Conservation (phyloP, 129 eudicot species). For the Saposhnikovia divaricata region DNA sequence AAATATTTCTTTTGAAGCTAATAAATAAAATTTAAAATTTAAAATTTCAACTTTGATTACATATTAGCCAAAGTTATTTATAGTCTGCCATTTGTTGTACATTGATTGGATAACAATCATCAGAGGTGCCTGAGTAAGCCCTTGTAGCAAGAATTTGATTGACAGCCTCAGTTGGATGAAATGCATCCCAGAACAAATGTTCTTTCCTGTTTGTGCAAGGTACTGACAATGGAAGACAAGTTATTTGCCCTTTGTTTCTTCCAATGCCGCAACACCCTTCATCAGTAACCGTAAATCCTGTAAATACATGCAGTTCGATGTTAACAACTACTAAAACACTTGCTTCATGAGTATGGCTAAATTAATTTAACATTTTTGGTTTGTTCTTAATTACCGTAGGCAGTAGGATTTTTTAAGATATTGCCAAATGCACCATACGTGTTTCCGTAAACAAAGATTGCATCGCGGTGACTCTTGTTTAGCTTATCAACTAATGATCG, state of each 20-base stretch:
- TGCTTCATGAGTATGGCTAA: not conserved
- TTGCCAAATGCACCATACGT: slow-evolving; percentile 46
- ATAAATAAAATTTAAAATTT: too few relatives aligned
- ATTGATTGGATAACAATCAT: slow-evolving; percentile 46
- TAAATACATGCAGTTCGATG: not conserved
- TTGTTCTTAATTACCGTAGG: slow-evolving; percentile 32
- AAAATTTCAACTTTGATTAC: too few relatives aligned
- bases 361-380: not conserved
- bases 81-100: slow-evolving; percentile 37
- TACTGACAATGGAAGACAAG: slow-evolving; percentile 54
- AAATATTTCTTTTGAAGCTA: too few relatives aligned
- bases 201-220: slow-evolving; percentile 58
- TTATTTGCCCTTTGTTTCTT: slow-evolving; percentile 58
- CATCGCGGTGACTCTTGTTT: slow-evolving; percentile 35
- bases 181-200: slow-evolving; percentile 88
- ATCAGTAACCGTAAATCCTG: slow-evolving; percentile 58
- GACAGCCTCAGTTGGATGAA: slow-evolving; percentile 66
- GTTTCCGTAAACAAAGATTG: slow-evolving; percentile 52
- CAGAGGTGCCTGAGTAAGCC: slow-evolving; percentile 39
- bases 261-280: slow-evolving; percentile 73
- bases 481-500: slow-evolving; percentile 42
- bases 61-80: not conserved
- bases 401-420: slow-evolving; percentile 32
- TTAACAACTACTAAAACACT: not conserved
- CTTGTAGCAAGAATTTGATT: slow-evolving; percentile 41